These are phyloP conservation scores for Aspergillus pseudoglaucus DNA, from an alignment of 2,329 filamentous ascomycete genomes.

Conservation along the genomic window DNA sequence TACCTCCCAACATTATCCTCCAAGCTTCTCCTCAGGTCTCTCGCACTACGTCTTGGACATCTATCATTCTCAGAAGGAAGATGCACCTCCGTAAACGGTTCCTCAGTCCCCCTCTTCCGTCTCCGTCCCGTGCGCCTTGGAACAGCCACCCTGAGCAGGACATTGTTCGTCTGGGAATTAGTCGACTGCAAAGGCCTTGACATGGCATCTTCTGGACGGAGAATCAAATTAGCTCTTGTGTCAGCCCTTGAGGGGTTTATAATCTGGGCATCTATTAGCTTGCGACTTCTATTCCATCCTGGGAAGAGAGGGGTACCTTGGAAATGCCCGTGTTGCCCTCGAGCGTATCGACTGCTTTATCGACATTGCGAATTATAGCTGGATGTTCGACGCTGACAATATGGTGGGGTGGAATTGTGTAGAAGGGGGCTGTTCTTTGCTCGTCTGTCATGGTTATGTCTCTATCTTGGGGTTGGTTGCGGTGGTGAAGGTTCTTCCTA, in stretches of 20 bases:
- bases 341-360: constrained; percentile 58
- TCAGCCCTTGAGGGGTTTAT: constrained; percentile 41
- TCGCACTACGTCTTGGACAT: constrained; percentile 16
- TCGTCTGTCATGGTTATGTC: neutral
- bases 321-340: constrained; percentile 51
- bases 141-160: constrained; percentile 79
- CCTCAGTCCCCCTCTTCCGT: constrained; percentile 70
- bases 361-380: constrained; percentile 57
- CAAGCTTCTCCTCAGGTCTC: constrained; percentile 43
- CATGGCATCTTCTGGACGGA: constrained; percentile 73
- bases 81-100: constrained; percentile 52
- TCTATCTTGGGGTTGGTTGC: neutral
- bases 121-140: constrained; percentile 82
- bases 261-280: constrained; percentile 28
- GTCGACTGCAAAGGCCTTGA: constrained; percentile 72
- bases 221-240: constrained; percentile 58
- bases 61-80: constrained; percentile 9
- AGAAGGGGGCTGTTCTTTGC: constrained; percentile 39
- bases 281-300: neutral
- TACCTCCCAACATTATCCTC: constrained; percentile 65
- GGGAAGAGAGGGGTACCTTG: constrained; percentile 36
- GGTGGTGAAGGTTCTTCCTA: neutral
- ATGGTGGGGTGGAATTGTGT: constrained; percentile 45
- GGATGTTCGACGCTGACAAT: constrained; percentile 62
- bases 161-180: constrained; percentile 68